These are phyloP conservation scores for Cladosporium velox DNA, from an alignment of 2,329 filamentous ascomycete genomes.

Conservation along the genomic window DNA sequence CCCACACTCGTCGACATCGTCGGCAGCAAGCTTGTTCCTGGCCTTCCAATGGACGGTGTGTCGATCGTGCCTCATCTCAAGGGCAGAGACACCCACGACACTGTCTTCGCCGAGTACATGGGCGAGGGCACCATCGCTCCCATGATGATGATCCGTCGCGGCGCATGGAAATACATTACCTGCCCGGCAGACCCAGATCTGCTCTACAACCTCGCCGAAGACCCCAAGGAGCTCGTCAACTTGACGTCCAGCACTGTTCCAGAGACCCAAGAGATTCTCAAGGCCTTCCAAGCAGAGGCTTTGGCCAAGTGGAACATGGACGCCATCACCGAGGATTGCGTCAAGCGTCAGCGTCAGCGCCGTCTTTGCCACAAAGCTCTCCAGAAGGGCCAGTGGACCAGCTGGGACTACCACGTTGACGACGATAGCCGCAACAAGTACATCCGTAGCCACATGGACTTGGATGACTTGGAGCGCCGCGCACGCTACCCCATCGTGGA, in stretches of 20 bases:
- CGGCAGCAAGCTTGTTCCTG: conserved; percentile 66
- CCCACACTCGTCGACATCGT: conserved; percentile 85
- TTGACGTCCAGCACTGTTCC: conserved; percentile 53
- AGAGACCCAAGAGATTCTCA: conserved; percentile 44
- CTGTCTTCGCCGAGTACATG: conserved; percentile 93
- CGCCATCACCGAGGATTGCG: conserved; percentile 71
- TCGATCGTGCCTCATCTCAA: conserved; percentile 79
- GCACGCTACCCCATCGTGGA: conserved; percentile 68
- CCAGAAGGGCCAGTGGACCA: conserved; percentile 71
- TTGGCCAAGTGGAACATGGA: conserved; percentile 78
- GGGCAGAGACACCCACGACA: conserved; percentile 70
- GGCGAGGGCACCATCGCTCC: conserved; percentile 88
- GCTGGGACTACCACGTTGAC: conserved; percentile 82
- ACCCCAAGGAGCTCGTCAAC: conserved; percentile 78
- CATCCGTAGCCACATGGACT: conserved; percentile 78
- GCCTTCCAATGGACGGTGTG: conserved; percentile 81
- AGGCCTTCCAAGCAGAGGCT: conserved; percentile 73
- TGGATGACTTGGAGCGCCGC: conserved; percentile 76
- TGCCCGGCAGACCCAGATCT: conserved; percentile 83
- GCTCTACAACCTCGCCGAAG: conserved; percentile 75
- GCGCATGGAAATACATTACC: conserved; percentile 86
- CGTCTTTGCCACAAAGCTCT: conserved; percentile 79
- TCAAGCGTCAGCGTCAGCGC: conserved; percentile 76
- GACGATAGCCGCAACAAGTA: conserved; percentile 68
- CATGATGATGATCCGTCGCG: conserved; percentile 90